phyloP scores from a whole-genome alignment of 352 stramenopile genomes.

The Phytophthora syringae region DNA sequence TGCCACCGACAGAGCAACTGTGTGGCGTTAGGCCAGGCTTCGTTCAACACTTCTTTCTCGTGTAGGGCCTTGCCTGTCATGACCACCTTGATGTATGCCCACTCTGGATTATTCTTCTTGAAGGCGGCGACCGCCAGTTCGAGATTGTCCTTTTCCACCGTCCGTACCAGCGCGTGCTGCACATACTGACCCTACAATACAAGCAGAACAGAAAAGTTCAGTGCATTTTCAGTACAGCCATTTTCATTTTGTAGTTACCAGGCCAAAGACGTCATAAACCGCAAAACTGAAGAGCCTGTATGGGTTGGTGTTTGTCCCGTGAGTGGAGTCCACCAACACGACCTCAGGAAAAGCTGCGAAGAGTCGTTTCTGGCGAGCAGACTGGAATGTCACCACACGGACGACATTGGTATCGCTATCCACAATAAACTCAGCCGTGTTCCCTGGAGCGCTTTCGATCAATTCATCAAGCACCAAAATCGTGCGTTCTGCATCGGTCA shows the following conservation, averaged over 20 bases:
- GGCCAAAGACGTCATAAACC: background rate
- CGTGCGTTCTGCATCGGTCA: background rate
- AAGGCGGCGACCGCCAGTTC: background rate
- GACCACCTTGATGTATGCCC: too few relatives aligned
- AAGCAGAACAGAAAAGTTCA: background rate
- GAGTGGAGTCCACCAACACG: conserved; percentile 16
- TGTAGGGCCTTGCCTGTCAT: too few relatives aligned
- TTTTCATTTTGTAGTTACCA: conserved; percentile 5
- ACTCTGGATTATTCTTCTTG: too few relatives aligned
- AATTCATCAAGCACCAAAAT: conserved; percentile 9
- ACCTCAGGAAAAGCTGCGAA: conserved; percentile 18
- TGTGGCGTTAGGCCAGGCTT: too few relatives aligned
- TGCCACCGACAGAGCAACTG: too few relatives aligned
- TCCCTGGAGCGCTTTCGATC: too few relatives aligned
- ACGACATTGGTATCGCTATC: conserved; percentile 9
- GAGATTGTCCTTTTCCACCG: conserved; percentile 11
- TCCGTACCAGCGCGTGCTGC: conserved; percentile 7
- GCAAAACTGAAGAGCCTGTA: background rate
- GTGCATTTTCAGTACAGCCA: background rate
- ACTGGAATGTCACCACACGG: conserved; percentile 5
- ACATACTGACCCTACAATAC: conserved; percentile 11
- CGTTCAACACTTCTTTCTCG: too few relatives aligned
- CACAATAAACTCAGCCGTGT: conserved; percentile 3
- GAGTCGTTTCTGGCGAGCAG: conserved; percentile 7
- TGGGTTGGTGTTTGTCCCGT: conserved; percentile 14